A percentile compares a stretch with the other conserved stretches of the same genome.
Evolutionary conservation across 202 grass and related monocot genomes (phyloP).

Genomic region (Brachypodium distachyon): DNA sequence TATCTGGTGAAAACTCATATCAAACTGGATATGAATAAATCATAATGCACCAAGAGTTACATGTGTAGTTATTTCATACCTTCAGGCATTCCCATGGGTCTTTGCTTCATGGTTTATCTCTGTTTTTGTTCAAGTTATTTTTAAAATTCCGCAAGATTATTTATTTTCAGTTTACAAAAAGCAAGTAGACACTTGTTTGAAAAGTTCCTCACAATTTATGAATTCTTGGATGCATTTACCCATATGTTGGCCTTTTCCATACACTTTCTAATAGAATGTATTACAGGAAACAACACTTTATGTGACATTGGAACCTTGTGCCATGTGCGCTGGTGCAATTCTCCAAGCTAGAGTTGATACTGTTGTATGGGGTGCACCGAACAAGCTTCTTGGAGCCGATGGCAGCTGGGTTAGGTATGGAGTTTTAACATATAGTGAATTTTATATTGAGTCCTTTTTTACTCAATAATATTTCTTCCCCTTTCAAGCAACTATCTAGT

Average conservation of each 20-base stretch:
- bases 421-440: background rate
- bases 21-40: slow-evolving; percentile 20
- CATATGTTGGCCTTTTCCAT: background rate
- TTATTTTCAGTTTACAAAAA: background rate
- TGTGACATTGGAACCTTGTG: slow-evolving; percentile 91
- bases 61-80: background rate
- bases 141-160: background rate
- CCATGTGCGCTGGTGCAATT: slow-evolving; percentile 96
- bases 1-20: background rate
- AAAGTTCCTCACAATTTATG: background rate
- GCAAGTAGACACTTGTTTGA: background rate
- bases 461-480: background rate
- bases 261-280: slow-evolving; percentile 19
- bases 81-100: background rate
- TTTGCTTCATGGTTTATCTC: background rate
- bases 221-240: background rate
- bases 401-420: slow-evolving; percentile 97
- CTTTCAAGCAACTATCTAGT: background rate
- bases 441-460: background rate
- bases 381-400: slow-evolving; percentile 92
- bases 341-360: slow-evolving; percentile 93
- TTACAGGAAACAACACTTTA: slow-evolving; percentile 88
- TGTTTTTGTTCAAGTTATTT: slow-evolving; percentile 1
- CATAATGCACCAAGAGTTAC: background rate
- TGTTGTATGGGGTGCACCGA: slow-evolving; percentile 94